phyloP scores from a whole-genome alignment of 331 rosid genomes.

The Acacia pycnantha region DNA sequence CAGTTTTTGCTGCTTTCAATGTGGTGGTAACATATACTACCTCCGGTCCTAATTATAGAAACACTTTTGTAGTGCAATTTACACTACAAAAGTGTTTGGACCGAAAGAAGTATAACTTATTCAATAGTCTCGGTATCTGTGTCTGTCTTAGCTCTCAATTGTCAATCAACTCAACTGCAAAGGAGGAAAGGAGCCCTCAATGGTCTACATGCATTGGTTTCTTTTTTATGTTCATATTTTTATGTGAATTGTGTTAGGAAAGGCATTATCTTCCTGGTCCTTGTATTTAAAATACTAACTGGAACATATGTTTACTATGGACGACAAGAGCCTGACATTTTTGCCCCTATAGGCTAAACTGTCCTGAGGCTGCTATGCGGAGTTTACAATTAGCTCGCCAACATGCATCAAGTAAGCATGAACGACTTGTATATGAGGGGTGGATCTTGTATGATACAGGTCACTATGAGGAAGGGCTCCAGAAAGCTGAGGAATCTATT shows the following conservation, averaged over 20 bases:
- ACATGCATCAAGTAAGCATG: conserved; percentile 81
- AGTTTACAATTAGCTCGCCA: conserved; percentile 91
- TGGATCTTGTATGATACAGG: conserved; percentile 97
- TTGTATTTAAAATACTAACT: conserved; percentile 18
- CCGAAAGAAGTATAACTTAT: no score
- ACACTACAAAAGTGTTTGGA: no score
- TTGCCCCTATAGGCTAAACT: conserved; percentile 61
- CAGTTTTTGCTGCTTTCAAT: not conserved
- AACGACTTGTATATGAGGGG: conserved; percentile 86
- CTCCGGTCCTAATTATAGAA: no score
- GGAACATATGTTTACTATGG: conserved; percentile 22
- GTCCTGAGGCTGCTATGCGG: conserved; percentile 95
- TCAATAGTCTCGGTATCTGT: not conserved
- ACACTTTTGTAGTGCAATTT: no score
- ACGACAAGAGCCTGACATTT: conserved; percentile 18
- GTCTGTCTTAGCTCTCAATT: not conserved
- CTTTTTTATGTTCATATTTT: conserved; percentile 3
- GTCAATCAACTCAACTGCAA: conserved; percentile 1
- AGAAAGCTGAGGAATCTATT: conserved; percentile 89
- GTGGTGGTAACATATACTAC: not conserved
- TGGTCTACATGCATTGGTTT: not conserved
- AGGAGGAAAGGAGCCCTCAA: not conserved
- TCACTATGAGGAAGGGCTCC: conserved; percentile 85
- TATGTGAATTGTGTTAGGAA: conserved; percentile 5
- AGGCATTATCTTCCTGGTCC: conserved; percentile 21